Percentiles rank a stretch among this genome's conserved stretches.
Conservation (phyloP, 345 rosid species). For the Raphanus raphanistrum region DNA sequence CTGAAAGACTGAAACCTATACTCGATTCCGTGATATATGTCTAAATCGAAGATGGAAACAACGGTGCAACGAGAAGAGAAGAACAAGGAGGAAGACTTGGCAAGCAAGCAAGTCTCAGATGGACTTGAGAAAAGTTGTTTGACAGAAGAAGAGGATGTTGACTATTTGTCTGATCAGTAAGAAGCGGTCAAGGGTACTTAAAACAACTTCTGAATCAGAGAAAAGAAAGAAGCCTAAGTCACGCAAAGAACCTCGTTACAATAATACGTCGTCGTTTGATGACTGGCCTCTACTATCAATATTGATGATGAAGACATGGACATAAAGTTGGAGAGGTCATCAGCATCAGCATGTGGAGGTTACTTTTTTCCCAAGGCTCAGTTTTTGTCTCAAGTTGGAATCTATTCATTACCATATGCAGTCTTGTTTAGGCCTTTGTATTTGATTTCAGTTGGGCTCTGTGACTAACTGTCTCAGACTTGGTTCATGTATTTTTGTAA, state of each 20-base stretch:
- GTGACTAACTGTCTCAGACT: neutral
- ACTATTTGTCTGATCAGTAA: slow-evolving; percentile 43
- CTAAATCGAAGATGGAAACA: slow-evolving; percentile 19
- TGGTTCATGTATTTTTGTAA: neutral
- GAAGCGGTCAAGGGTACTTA: slow-evolving; percentile 33
- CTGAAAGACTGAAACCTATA: slow-evolving; percentile 1
- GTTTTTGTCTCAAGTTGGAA: slow-evolving; percentile 40
- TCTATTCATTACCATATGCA: slow-evolving; percentile 59
- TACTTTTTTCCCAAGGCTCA: slow-evolving; percentile 38
- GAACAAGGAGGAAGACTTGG: neutral
- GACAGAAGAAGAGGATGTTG: slow-evolving; percentile 22
- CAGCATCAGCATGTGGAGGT: neutral
- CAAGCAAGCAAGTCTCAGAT: slow-evolving; percentile 10
- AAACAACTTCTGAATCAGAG: neutral
- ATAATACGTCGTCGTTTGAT: slow-evolving; percentile 23
- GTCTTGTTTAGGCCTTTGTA: slow-evolving; percentile 41
- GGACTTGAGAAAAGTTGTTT: slow-evolving; percentile 27
- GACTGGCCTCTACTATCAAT: slow-evolving; percentile 51
- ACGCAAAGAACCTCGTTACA: slow-evolving; percentile 18
- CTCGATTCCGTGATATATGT: neutral
- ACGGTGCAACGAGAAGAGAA: neutral
- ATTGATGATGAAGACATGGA: slow-evolving; percentile 12
- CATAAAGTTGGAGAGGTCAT: neutral
- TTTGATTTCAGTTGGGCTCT: neutral
- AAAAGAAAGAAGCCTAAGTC: slow-evolving; percentile 4